Conservation (phyloP, 257 asterid species). For the Galeopsis tetrahit region DNA sequence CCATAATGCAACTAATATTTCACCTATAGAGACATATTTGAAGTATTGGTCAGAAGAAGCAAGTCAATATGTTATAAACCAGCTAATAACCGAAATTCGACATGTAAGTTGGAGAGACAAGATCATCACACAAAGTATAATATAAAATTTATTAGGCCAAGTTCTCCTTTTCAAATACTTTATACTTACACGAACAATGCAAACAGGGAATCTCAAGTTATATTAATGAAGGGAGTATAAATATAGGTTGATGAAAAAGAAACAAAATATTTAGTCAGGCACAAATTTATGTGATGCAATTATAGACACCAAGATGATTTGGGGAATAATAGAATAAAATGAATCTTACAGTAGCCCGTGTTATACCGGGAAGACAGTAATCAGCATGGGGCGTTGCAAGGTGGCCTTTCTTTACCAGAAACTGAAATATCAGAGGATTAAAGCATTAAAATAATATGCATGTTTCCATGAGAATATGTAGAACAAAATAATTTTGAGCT, state of each 20-base stretch:
- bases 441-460: constrained; percentile 7
- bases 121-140: background rate
- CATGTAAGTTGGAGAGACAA: background rate
- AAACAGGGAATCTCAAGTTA: background rate
- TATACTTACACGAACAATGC: background rate
- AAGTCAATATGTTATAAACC: background rate
- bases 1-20: constrained; percentile 4
- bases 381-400: constrained; percentile 85
- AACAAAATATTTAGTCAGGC: background rate
- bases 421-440: constrained; percentile 51
- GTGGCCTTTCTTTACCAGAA: constrained; percentile 76
- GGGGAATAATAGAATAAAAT: constrained; percentile 22
- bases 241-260: background rate
- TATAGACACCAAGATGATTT: constrained; percentile 9
- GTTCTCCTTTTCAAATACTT: background rate
- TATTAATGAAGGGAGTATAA: background rate
- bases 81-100: constrained; percentile 1
- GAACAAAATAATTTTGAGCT: constrained; percentile 11
- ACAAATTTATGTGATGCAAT: constrained; percentile 5
- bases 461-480: background rate
- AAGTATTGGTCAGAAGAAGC: constrained; percentile 11
- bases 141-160: background rate
- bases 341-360: constrained; percentile 81
- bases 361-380: constrained; percentile 90
- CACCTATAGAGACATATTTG: background rate